Conservation (phyloP, 129 eudicot genomes). For the Chrysanthemum seticuspe region DNA sequence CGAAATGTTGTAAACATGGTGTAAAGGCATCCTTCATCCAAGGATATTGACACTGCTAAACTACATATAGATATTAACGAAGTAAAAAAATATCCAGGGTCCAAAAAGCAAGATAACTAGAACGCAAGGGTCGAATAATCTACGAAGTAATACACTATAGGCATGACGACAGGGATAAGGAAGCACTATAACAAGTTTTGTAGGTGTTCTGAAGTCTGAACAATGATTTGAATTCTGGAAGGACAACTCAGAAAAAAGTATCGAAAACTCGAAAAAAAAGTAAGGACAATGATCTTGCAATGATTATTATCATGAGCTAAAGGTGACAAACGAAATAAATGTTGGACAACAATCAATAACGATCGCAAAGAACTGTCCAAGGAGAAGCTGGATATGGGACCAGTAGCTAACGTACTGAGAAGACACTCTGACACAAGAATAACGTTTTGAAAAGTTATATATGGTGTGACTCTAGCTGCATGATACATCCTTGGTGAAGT, state of each 20-base stretch:
- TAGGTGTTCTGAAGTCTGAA: no score
- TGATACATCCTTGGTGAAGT: conserved; percentile 2
- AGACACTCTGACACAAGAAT: not conserved
- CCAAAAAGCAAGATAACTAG: no score
- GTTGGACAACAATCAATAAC: not conserved
- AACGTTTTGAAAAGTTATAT: not conserved
- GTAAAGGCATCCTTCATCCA: no score
- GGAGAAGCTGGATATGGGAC: not conserved
- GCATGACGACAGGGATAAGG: no score
- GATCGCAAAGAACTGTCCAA: not conserved
- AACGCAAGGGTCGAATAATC: no score
- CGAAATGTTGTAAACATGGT: no score
- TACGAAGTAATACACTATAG: no score
- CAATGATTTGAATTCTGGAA: not conserved
- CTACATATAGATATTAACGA: no score
- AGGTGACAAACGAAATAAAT: not conserved
- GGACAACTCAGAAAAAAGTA: not conserved
- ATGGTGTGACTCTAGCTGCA: not conserved
- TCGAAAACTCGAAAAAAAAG: not conserved
- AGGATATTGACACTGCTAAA: no score
- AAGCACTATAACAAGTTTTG: no score
- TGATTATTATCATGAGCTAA: not conserved
- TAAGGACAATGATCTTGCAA: not conserved
- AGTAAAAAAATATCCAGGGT: no score
- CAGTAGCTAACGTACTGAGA: not conserved